Conservation (phyloP, 2,329 filamentous ascomycete species). For the Cladosporium sp. region DNA sequence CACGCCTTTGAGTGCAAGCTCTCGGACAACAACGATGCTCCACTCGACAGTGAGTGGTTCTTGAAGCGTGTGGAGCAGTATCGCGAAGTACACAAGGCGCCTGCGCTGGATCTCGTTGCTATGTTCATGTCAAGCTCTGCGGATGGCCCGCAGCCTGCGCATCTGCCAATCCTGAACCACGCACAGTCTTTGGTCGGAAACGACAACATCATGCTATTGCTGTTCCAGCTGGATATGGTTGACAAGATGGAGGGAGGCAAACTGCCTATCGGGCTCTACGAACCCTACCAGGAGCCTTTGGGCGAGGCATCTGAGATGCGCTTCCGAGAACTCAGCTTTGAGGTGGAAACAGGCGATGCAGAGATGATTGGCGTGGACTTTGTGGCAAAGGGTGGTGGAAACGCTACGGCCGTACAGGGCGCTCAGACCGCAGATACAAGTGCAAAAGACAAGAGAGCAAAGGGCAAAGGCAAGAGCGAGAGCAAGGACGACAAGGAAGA, state of each 20-base stretch:
- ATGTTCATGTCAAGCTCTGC: slow-evolving; percentile 59
- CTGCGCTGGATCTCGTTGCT: slow-evolving; percentile 75
- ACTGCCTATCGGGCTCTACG: slow-evolving; percentile 86
- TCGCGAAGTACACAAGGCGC: slow-evolving; percentile 81
- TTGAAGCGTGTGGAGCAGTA: slow-evolving; percentile 76
- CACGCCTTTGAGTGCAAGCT: slow-evolving; percentile 83
- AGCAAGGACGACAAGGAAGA: slow-evolving; percentile 40
- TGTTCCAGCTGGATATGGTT: slow-evolving; percentile 69
- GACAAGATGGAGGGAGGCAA: slow-evolving; percentile 64
- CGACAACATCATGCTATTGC: slow-evolving; percentile 80
- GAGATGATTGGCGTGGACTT: slow-evolving; percentile 98
- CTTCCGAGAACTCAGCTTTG: slow-evolving; percentile 80
- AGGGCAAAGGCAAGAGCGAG: slow-evolving; percentile 34
- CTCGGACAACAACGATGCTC: slow-evolving; percentile 44
- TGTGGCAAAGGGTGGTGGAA: slow-evolving; percentile 78
- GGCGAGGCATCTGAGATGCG: slow-evolving; percentile 60
- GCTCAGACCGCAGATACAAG: slow-evolving; percentile 24
- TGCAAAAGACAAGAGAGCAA: slow-evolving; percentile 33
- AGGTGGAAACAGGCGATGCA: slow-evolving; percentile 87
- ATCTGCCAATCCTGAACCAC: slow-evolving; percentile 73
- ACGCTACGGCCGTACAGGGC: slow-evolving; percentile 59
- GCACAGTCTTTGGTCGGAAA: slow-evolving; percentile 53
- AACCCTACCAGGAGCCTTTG: slow-evolving; percentile 65
- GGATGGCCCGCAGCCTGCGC: slow-evolving; percentile 62
- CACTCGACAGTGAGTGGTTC: slow-evolving; percentile 71